These are phyloP conservation scores for Dillenia suffruticosa DNA, from an alignment of 164 flowering plant species.

Conservation along the genomic window DNA sequence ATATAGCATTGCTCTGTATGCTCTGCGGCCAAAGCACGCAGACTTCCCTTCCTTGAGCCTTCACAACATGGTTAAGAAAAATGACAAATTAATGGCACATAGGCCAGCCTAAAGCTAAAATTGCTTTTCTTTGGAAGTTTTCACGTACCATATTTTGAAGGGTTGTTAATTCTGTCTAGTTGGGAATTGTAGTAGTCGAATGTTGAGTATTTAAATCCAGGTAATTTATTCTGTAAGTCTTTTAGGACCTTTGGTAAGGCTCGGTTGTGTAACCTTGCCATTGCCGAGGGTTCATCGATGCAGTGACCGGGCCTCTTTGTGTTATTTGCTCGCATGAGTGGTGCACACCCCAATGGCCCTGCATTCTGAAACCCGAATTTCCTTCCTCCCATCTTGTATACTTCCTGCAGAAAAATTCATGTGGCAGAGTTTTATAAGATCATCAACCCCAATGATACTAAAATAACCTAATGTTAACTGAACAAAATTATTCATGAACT, in stretches of 20 bases:
- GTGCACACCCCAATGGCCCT: slow-evolving; percentile 16
- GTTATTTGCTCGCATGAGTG: not conserved
- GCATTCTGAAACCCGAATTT: slow-evolving; percentile 13
- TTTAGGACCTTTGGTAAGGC: slow-evolving; percentile 10
- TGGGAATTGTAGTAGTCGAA: slow-evolving; percentile 10
- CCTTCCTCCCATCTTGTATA: slow-evolving; percentile 18
- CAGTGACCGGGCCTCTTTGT: slow-evolving; percentile 3
- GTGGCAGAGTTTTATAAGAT: not conserved
- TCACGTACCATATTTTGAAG: slow-evolving; percentile 10
- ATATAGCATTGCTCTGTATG: slow-evolving; percentile 7
- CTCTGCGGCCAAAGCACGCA: slow-evolving; percentile 27
- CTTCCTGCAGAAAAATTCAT: slow-evolving; percentile 5
- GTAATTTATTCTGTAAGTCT: slow-evolving; percentile 6
- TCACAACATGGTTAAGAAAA: not conserved
- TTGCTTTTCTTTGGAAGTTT: not conserved
- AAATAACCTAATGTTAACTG: no score
- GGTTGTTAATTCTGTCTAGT: not conserved
- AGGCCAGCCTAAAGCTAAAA: not conserved
- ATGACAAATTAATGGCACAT: not conserved
- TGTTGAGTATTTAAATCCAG: slow-evolving; percentile 25
- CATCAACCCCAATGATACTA: no score
- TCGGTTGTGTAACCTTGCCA: slow-evolving; percentile 24
- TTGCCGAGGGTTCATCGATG: slow-evolving; percentile 2
- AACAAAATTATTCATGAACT: no score
- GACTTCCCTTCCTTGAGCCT: slow-evolving; percentile 24